Evolutionary conservation across 2,329 filamentous ascomycete species (phyloP), one percentile per base, ranked within the genome.

Genomic region (Aspergillus flavus): DNA sequence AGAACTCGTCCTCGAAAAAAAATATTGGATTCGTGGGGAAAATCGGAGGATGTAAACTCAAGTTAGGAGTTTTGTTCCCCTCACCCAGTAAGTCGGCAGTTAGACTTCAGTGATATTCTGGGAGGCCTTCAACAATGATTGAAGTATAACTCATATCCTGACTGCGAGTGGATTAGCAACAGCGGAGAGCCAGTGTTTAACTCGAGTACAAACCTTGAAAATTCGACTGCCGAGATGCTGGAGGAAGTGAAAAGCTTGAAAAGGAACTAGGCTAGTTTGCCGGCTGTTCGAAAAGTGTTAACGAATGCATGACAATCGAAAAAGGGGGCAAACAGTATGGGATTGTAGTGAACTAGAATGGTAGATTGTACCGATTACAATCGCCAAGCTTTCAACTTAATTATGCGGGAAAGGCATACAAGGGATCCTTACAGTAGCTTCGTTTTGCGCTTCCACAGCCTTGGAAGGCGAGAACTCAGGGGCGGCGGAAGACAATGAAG

Each of bases 401-500:
- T 6, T 28, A 19, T 30, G 26, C 46, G 48, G 45, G 48, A 52
- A n/a, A 73, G 78, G 80, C 69, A 60, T 76, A 76, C 63, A 58
- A 66, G 74, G 64, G 59, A 61, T 55, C 65, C 76, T 69, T 76
- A 78, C 77, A 76, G 76, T 77, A 66, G 74, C 68, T 66, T 79
- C 78, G 67, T 68, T 75, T 58, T 72, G 68, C 63, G 67, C 62
- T 54, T 65, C 64, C 59, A 70, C 64, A 54, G 71, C 68, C 64
- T 70, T 73, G 62, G 75, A 76, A 16, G 86, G 86, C 9, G 85
- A 83, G 68, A 89, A 90, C 65, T 89, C 87, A 0, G 87, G 86
- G 2, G 89, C 88, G 23, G 84, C 79, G n/a, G 87, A 87, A 36
- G 87, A 89, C 30, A 90, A 80, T 58, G 84, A 83, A 9, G 83